Evolutionary conservation across 345 rosid species (phyloP), one percentile per base, ranked within the genome.

Genomic region (Camelina neglecta): DNA sequence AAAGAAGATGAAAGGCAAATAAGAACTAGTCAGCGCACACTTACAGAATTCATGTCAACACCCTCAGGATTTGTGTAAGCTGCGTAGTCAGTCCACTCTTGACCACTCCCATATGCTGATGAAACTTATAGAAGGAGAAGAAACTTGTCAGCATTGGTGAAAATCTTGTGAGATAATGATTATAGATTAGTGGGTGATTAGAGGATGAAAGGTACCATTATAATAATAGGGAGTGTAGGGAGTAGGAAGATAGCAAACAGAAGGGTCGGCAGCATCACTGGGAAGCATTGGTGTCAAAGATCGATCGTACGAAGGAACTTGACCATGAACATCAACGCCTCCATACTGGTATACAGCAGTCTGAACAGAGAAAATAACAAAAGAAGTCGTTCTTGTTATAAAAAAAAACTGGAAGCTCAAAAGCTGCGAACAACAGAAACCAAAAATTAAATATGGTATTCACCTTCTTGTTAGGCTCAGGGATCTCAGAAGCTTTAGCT

Each of bases 391-490:
- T n/a, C 21, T 39, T 38, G 58, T 69, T 42, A 56, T 7, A 63
- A 67, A 26, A 26, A 26, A 26, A 2, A 26, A 31, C 48, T 60
- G 39, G 4, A 53, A 47, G 38, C 15, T 8, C 20, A 69, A 56
- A 55, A 18, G 65, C n/a, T 39, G 36, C 10, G 13, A 54, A 39
- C 10, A 54, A 39, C 7, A 38, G 21, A 61, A 7, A 16, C 2
- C 8, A 36, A 72, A 38, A 59, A 1, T 2, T 1, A 5, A 23
- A 41, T 10, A 6, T 11, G 53, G 1, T 45, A 15, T n/a, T 10
- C 15, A 90, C 96, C 90, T 89, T 90, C 75, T 90, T 93, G 53
- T 83, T 84, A 1, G 88, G 89, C 79, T 90, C 93, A 15, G 98
- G 85, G 44, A 89, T 82, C 67, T 90, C 97, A 36, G 86, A 60